Evolutionary conservation across 768 basidiomycete species (phyloP).

Genomic region (Mycena alexandri): DNA sequence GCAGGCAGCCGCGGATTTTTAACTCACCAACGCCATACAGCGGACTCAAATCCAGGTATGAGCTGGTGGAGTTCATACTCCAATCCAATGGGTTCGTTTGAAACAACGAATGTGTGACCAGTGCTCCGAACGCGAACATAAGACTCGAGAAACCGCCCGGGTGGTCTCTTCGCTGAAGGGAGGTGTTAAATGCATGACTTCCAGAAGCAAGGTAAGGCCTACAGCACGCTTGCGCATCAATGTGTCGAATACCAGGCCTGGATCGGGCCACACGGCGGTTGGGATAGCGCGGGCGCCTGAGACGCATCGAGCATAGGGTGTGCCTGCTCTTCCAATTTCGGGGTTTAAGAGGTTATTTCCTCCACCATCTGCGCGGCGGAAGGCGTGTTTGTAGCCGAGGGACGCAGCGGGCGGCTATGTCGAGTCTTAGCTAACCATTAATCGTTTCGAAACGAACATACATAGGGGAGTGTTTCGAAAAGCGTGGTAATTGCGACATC

Average conservation of each 20-base stretch:
- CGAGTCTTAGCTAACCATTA: too few relatives aligned
- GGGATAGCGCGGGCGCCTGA: constrained; percentile 56
- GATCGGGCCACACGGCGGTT: constrained; percentile 61
- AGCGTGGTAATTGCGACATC: constrained; percentile 4
- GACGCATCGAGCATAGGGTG: constrained; percentile 66
- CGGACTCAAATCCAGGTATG: constrained; percentile 68
- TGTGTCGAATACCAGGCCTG: constrained; percentile 71
- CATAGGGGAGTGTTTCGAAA: constrained; percentile 41
- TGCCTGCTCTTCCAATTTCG: constrained; percentile 62
- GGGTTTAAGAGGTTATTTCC: constrained; percentile 60
- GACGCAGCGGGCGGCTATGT: constrained; percentile 49
- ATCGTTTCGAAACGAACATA: too few relatives aligned
- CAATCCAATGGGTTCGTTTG: constrained; percentile 57
- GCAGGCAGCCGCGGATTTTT: too few relatives aligned
- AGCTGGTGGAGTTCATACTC: constrained; percentile 63
- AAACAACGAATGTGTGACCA: constrained; percentile 73
- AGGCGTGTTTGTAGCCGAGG: constrained; percentile 49
- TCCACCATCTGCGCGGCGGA: constrained; percentile 62
- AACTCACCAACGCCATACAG: constrained; percentile 64
- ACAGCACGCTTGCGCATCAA: constrained; percentile 60
- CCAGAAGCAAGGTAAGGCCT: constrained; percentile 46
- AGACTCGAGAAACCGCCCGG: constrained; percentile 71
- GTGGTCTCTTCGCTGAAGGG: constrained; percentile 54
- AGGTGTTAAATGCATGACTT: not conserved
- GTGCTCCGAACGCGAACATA: constrained; percentile 74